Evolutionary conservation across 164 flowering plant genomes (phyloP), one percentile per base, ranked within the genome.

Genomic region (Taxillus chinensis): DNA sequence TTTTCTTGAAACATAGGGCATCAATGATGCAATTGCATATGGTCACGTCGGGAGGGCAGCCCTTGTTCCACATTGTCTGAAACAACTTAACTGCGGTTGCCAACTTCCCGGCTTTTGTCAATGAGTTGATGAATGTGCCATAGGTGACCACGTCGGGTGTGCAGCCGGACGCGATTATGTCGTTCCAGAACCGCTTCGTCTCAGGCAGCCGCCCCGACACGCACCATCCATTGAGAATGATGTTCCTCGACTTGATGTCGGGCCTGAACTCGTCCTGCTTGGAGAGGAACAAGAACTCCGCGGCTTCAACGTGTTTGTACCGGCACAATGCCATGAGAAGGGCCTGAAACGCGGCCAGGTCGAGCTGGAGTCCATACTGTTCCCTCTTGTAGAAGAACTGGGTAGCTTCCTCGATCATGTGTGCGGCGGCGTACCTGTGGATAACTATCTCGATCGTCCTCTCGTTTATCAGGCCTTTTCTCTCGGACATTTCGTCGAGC

Each of bases 151-250:
- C 16, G 72, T 84, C 90, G 1, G 86, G 92, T 70, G 71, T 82
- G 68, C 87, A 84, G 55, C 72, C 69, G 14, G 89, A 85, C n/a
- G 70, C 57, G 9, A 90, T 55, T 14, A 89, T 86, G 62, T 89
- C 95, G 17, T 82, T 86, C 95, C 96, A 93, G 67, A 90, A 81
- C 70, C 99, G 72, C 70, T 89, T 90, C 0, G 92, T 86, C 63
- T 93, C 97, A 4, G 71, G 75, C 17, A 84, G 73, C 67, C 74
- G 86, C 39, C 92, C 89, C 69, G 74, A 42, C 56, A 88, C 86
- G 66, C 97, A 85, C 97, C 97, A 90, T 43, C 99, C 99, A 67
- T 90, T 85, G 3, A 93, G 86, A 55, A 90, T 77, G 45, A 93
- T 81, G 41, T 93, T 93, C 78, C 74, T 63, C 0, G 85, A 73